phyloP scores from a whole-genome alignment of 805 yeast genomes.

The Saccharomycopsis babjevae region DNA sequence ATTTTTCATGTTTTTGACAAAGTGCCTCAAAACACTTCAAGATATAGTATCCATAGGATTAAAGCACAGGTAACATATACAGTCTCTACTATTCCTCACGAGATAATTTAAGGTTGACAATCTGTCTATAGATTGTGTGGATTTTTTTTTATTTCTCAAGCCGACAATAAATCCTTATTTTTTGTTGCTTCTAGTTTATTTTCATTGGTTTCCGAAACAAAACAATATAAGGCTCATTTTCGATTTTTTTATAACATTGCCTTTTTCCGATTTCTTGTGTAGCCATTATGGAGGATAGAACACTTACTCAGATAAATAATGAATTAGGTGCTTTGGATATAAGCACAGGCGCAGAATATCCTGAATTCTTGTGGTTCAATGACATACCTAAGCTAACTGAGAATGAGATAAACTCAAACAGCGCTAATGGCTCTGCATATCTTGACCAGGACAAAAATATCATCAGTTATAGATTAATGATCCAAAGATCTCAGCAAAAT shows the following conservation, averaged over 20 bases:
- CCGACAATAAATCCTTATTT: too few relatives aligned
- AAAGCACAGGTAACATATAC: too few relatives aligned
- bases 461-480: constrained; percentile 44
- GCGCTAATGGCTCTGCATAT: not conserved
- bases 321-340: not conserved
- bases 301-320: not conserved
- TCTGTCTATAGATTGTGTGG: too few relatives aligned
- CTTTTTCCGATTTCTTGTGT: not conserved
- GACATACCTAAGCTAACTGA: not conserved
- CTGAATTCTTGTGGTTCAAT: not conserved
- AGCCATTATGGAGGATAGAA: not conserved
- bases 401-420: not conserved
- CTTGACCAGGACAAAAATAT: constrained; percentile 1
- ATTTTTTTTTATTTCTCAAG: too few relatives aligned
- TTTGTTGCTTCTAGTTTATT: too few relatives aligned
- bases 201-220: not conserved
- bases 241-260: not conserved
- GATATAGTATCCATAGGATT: too few relatives aligned
- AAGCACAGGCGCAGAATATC: not conserved
- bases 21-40: too few relatives aligned
- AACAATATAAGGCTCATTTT: not conserved
- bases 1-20: too few relatives aligned
- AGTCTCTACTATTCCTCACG: too few relatives aligned
- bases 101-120: too few relatives aligned
- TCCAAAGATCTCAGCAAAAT: constrained; percentile 49